Percentiles rank a stretch among this genome's conserved stretches.
These are phyloP conservation scores for Monosporascus sp. DNA, from an alignment of 2,329 filamentous ascomycete species.

Conservation along the genomic window DNA sequence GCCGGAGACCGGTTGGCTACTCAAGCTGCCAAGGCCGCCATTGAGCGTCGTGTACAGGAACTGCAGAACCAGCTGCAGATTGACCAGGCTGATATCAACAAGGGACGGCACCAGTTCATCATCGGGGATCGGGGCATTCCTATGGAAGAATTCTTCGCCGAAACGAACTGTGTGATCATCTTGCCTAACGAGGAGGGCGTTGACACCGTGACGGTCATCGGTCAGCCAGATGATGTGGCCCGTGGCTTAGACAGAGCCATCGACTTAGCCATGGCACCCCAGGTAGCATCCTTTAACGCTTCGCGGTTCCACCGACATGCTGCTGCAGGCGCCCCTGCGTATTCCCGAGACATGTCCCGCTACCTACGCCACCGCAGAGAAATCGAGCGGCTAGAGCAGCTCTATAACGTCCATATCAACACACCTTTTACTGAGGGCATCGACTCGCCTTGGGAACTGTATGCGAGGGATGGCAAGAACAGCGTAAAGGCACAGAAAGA, in stretches of 20 bases:
- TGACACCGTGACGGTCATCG: conserved; percentile 79
- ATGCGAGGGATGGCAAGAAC: conserved; percentile 81
- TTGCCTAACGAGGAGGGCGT: conserved; percentile 73
- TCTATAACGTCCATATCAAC: conserved; percentile 82
- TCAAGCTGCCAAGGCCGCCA: conserved; percentile 70
- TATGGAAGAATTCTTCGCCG: conserved; percentile 77
- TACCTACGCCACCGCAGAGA: conserved; percentile 81
- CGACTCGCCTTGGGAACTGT: conserved; percentile 79
- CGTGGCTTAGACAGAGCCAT: conserved; percentile 77
- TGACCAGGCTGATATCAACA: conserved; percentile 76
- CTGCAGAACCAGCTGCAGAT: conserved; percentile 71
- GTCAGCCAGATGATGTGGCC: conserved; percentile 68
- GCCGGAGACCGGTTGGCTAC: conserved; percentile 81
- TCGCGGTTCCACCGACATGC: conserved; percentile 72
- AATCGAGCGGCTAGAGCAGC: conserved; percentile 73
- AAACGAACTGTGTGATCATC: conserved; percentile 87
- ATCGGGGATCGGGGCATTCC: conserved; percentile 77
- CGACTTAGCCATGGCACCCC: conserved; percentile 83
- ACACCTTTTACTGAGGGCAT: conserved; percentile 66
- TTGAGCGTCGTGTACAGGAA: conserved; percentile 73
- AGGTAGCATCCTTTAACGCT: conserved; percentile 77
- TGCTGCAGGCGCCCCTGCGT: conserved; percentile 64
- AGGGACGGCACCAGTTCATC: conserved; percentile 90
- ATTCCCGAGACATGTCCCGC: conserved; percentile 80
- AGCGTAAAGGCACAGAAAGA: conserved; percentile 69